phyloP scores from a whole-genome alignment of 2,329 filamentous ascomycete genomes.

The Aspergillus fumigatus region DNA sequence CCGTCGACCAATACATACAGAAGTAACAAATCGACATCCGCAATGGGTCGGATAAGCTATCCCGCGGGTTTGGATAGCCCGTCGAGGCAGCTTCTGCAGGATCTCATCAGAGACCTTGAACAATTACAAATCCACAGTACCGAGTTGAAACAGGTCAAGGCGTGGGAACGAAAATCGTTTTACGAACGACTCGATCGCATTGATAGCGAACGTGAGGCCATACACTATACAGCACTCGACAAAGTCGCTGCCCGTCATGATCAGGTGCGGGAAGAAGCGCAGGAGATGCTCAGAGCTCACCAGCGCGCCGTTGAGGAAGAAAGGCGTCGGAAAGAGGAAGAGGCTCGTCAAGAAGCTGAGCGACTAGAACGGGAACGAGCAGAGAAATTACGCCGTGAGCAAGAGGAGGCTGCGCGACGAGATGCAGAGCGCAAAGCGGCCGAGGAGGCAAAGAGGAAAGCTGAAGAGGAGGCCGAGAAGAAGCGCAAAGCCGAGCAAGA shows the following conservation, averaged over 20 bases:
- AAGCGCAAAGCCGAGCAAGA: conserved; percentile 36
- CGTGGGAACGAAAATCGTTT: conserved; percentile 42
- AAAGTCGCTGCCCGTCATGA: conserved; percentile 64
- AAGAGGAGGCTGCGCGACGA: conserved; percentile 35
- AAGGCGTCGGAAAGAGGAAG: conserved; percentile 32
- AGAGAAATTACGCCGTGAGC: conserved; percentile 27
- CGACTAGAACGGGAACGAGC: conserved; percentile 30
- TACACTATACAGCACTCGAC: conserved; percentile 62
- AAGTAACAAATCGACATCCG: background rate
- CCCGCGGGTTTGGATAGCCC: conserved; percentile 34
- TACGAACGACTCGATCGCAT: conserved; percentile 59
- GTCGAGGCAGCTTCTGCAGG: conserved; percentile 37
- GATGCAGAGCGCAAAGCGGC: conserved; percentile 43
- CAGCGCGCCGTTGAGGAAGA: conserved; percentile 37
- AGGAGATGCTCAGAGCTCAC: conserved; percentile 50
- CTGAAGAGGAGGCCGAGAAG: conserved; percentile 31
- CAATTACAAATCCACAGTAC: conserved; percentile 38
- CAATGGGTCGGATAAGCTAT: conserved; percentile 28
- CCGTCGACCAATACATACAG: background rate
- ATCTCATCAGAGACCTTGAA: conserved; percentile 39
- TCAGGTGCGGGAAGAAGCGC: conserved; percentile 54
- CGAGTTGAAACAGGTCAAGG: conserved; percentile 42
- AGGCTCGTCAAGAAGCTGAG: conserved; percentile 31
- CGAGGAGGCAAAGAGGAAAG: conserved; percentile 31
- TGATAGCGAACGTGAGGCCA: conserved; percentile 58